Evolutionary conservation across 331 rosid genomes (phyloP), one percentile per base, ranked within the genome.

Genomic region (Erythrophleum ivorense): DNA sequence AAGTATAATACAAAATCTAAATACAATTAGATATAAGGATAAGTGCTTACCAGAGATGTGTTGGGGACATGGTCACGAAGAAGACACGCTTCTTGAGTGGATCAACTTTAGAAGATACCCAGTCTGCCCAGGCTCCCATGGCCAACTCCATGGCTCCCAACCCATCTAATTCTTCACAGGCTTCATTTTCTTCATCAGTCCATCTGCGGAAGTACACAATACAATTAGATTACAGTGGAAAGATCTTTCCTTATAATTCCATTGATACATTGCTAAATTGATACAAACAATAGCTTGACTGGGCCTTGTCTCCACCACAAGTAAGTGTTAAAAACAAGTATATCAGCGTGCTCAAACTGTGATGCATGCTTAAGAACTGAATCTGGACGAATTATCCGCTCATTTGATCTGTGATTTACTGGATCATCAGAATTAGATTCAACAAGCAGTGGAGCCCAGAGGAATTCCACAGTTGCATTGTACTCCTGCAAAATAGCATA

Each of bases 301-400:
- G 98, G 97, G 84, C 99, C 99, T 84, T 96, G 99, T 91, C 99
- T 89, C 99, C 99, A 96, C 99, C 99, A 96, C 88, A 96, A 86
- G 88, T 96, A 96, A 2, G 98, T 85, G 89, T 96, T 96, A 76
- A 96, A 96, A 81, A 93, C 86, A 81, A 96, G 89, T 75, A 96
- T 92, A 85, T 96, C 98, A 82, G 99, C 99, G 75, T 88, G 89
- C 87, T 96, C 88, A 98, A 98, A 96, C 66, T 84, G 53, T 3
- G 90, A 86, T 15, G 97, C 87, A 58, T 96, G 98, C 88, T 82
- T 93, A 62, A 96, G 94, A 82, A 96, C 91, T 31, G 98, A 81
- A 86, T 96, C 99, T 0, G 99, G 99, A 74, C 92, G 95, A 59
- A 96, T 96, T 73, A 96, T 94, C 82, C 99, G 86, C 41, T 94